Conservation (phyloP, 106 monocot genomes). For the Gastrodia elata region DNA sequence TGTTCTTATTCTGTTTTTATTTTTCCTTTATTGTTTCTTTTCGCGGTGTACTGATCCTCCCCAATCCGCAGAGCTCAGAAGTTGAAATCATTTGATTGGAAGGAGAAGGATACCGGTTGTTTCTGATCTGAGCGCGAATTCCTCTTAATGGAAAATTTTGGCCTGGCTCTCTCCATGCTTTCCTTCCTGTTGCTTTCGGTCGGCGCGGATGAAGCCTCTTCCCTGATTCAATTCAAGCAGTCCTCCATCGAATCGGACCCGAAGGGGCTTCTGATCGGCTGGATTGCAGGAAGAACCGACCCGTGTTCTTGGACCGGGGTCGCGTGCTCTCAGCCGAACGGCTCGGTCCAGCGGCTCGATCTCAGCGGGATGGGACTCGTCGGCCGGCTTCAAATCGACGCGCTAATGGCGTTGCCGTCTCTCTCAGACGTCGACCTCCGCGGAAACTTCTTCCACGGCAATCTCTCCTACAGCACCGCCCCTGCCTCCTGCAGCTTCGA, state of each 20-base stretch:
- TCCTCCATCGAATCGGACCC: conserved; percentile 30
- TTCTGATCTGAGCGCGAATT: background rate
- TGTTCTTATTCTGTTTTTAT: background rate
- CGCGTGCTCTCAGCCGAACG: conserved; percentile 20
- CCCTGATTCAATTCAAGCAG: conserved; percentile 35
- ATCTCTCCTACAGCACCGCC: conserved; percentile 34
- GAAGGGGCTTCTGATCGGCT: conserved; percentile 16
- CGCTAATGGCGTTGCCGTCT: conserved; percentile 19
- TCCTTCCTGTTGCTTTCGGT: conserved; percentile 10
- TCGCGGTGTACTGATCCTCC: background rate
- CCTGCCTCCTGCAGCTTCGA: conserved; percentile 35
- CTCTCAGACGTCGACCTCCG: conserved; percentile 28
- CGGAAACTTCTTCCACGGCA: conserved; percentile 38
- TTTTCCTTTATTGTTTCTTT: background rate
- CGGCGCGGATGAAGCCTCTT: conserved; percentile 17
- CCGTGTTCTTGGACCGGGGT: conserved; percentile 39
- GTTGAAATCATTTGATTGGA: background rate
- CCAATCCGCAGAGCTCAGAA: background rate
- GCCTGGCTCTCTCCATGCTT: conserved; percentile 8
- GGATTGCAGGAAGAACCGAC: conserved; percentile 14
- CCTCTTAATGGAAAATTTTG: conserved; percentile 17
- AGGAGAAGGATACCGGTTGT: background rate
- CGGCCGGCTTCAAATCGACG: conserved; percentile 22
- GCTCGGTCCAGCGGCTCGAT: conserved; percentile 21
- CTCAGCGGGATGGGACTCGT: conserved; percentile 25